Base-by-base conservation (phyloP, 192 early-diverging fungal species). In the Umbelopsis ramanniana region DNA sequence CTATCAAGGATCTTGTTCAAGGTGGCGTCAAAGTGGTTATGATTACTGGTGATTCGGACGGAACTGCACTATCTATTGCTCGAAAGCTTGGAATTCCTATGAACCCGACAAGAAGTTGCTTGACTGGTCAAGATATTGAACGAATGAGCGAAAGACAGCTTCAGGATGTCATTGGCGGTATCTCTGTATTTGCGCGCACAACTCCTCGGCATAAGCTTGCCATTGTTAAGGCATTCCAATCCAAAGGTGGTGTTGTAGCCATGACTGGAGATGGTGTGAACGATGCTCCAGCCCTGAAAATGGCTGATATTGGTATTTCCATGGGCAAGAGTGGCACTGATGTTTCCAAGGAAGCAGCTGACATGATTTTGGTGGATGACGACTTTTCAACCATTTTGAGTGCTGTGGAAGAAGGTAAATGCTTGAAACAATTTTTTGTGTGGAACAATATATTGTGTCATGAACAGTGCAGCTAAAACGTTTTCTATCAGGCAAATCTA, bases 281-380 rank as follows among this genome's bases (percentile, higher is more conserved):
- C n/a, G n/a, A n/a, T n/a, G n/a, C n/a, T n/a, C n/a, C n/a, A n/a
- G n/a, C n/a, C n/a, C n/a, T n/a, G n/a, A n/a, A n/a, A n/a, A n/a
- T n/a, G n/a, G n/a, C n/a, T n/a, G n/a, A n/a, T n/a, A n/a, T n/a
- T n/a, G 97, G 97, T 66, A 93, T 99, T 21, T 95, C 96, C 0
- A 97, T 99, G 95, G 97, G 97, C 21, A 91, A 93, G 76, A 88
- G 90, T 69, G 97, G 95, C 4, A 97, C 97, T 1, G 97, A 97
- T 79, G 96, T 99, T 15, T 85, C 95, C 40, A 95, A 96, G 82
- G 97, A 99, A 79, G 97, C 96, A 0, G 93, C 97, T 0, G 96
- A 99, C 73, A 94, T 99, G 85, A 96, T 99, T 71, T 80, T 99
- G 72, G 95, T 96, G 52, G 93, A 98, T 80, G 97, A 98, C 76